Evolutionary conservation across 768 basidiomycete genomes (phyloP).

Genomic region (Lactarius sanguifluus): DNA sequence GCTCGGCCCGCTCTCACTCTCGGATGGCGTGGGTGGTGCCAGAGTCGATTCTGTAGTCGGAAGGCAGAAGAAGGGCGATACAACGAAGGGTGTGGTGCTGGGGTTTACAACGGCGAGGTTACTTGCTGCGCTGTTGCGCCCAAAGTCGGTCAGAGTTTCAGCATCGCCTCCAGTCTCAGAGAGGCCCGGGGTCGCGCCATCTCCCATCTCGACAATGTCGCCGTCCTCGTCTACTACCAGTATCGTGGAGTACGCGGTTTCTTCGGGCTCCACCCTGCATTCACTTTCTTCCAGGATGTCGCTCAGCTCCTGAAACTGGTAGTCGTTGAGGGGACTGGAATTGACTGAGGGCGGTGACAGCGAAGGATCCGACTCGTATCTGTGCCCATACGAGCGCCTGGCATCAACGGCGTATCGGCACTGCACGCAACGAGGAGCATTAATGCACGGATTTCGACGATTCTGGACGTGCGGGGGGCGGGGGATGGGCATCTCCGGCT

Average conservation of each 20-base stretch:
- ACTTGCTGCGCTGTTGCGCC: neutral
- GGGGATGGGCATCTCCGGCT: neutral
- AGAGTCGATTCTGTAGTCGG: conserved; percentile 7
- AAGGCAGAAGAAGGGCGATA: conserved; percentile 4
- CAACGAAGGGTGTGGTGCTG: neutral
- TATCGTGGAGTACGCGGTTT: neutral
- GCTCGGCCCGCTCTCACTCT: conserved; percentile 2
- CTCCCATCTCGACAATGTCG: neutral
- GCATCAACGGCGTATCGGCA: neutral
- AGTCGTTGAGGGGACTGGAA: too few species aligned
- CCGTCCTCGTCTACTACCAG: neutral
- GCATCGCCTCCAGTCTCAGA: neutral
- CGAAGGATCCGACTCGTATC: neutral
- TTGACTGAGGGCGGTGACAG: neutral
- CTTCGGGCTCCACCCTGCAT: neutral
- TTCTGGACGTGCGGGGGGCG: neutral
- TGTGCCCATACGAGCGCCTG: neutral
- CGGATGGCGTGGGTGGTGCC: conserved; percentile 1
- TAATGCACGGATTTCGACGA: neutral
- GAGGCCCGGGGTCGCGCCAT: too few species aligned
- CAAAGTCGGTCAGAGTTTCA: neutral
- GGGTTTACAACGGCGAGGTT: neutral
- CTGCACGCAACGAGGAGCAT: neutral
- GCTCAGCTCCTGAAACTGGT: neutral
- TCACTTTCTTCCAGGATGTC: conserved; percentile 17